These are phyloP conservation scores for Trichosporon sp. DNA, from an alignment of 1,284 basidiomycete species.

Conservation along the genomic window DNA sequence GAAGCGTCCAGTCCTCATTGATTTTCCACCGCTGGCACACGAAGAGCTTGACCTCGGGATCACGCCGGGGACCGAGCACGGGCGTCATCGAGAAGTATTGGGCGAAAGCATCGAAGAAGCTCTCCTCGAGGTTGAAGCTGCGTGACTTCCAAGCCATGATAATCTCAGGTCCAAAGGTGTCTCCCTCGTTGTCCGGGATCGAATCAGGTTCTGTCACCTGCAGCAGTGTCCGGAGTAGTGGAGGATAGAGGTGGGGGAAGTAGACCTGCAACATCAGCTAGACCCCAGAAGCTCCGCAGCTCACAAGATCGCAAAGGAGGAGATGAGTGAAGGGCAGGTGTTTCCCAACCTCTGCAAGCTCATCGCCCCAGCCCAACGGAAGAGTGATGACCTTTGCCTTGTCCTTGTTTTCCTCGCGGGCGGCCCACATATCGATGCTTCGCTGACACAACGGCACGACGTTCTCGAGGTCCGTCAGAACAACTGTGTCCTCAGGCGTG, in stretches of 20 bases:
- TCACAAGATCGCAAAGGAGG: slow-evolving; percentile 43
- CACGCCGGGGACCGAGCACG: slow-evolving; percentile 25
- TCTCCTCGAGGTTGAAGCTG: slow-evolving; percentile 40
- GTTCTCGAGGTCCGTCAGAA: slow-evolving; percentile 41
- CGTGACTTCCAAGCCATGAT: slow-evolving; percentile 43
- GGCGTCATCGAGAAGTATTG: slow-evolving; percentile 37
- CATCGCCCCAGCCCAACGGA: slow-evolving; percentile 40
- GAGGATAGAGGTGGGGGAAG: slow-evolving; percentile 44
- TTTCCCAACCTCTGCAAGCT: slow-evolving; percentile 9
- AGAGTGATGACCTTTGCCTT: slow-evolving; percentile 20
- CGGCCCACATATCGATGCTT: slow-evolving; percentile 23
- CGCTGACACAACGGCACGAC: slow-evolving; percentile 39
- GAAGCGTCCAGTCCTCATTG: slow-evolving; percentile 34
- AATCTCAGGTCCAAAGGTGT: slow-evolving; percentile 37
- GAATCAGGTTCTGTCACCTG: slow-evolving; percentile 34
- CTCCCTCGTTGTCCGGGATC: not conserved
- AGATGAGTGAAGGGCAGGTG: slow-evolving; percentile 37
- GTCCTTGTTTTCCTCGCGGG: not conserved
- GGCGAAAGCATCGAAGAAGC: slow-evolving; percentile 42
- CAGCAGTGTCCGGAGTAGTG: slow-evolving; percentile 37
- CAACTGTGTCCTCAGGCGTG: slow-evolving; percentile 21
- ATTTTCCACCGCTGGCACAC: slow-evolving; percentile 39
- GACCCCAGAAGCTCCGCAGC: slow-evolving; percentile 3
- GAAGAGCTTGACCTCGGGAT: slow-evolving; percentile 37
- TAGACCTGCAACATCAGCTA: slow-evolving; percentile 33